Percentiles rank a stretch among this genome's conserved stretches.
Conservation (phyloP, 108 stramenopile genomes). For the Fistulifera pelliculosa region DNA sequence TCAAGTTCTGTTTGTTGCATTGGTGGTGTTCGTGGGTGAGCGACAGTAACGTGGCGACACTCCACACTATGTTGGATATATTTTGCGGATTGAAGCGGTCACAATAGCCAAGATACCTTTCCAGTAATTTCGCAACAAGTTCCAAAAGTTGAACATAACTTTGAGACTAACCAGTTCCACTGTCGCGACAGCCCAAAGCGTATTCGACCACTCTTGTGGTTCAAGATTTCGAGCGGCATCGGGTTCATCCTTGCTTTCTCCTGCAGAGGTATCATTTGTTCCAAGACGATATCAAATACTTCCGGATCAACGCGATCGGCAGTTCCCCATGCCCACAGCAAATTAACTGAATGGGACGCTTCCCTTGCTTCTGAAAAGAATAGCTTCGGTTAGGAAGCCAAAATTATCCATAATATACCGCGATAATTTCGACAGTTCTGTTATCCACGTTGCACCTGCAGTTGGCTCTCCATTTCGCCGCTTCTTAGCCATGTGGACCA, state of each 20-base stretch:
- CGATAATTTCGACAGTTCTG: constrained; percentile 52
- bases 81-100: constrained; percentile 71
- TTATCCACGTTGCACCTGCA: constrained; percentile 40
- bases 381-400: constrained; percentile 16
- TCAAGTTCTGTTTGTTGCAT: neutral
- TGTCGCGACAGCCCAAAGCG: constrained; percentile 74
- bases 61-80: constrained; percentile 62
- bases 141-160: constrained; percentile 30
- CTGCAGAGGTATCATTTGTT: constrained; percentile 26
- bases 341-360: too few species aligned
- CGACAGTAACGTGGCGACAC: constrained; percentile 60
- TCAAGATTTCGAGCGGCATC: neutral
- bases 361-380: constrained; percentile 43
- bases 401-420: constrained; percentile 56
- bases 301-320: constrained; percentile 32
- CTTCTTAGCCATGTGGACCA: constrained; percentile 16
- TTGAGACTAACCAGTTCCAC: constrained; percentile 31
- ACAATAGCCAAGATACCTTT: constrained; percentile 34
- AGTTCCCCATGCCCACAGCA: constrained; percentile 56
- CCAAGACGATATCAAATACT: constrained; percentile 37
- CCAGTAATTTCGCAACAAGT: constrained; percentile 49
- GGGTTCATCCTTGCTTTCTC: constrained; percentile 10
- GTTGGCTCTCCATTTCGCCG: constrained; percentile 28
- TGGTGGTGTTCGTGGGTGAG: constrained; percentile 14
- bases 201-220: constrained; percentile 64